A percentile compares a stretch with the other conserved stretches of the same genome.
Evolutionary conservation across 257 asterid genomes (phyloP).

Genomic region (Solanum bulbocastanum): DNA sequence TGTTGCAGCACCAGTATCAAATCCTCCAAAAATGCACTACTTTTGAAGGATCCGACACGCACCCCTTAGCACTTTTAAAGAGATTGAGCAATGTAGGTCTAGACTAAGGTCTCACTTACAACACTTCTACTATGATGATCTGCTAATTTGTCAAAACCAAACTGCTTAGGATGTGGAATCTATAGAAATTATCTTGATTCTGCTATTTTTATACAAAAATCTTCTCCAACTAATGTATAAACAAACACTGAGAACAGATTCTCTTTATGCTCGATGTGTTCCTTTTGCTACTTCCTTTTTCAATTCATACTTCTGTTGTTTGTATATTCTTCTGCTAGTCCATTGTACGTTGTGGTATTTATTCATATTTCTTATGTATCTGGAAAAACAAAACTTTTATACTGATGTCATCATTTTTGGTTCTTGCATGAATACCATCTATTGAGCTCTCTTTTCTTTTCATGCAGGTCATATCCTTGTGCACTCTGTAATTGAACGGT

Average conservation of each 20-base stretch:
- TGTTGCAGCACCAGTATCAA: not conserved
- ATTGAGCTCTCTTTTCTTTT: slow-evolving; percentile 10
- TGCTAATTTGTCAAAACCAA: not conserved
- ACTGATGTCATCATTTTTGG: not conserved
- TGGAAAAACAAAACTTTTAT: not conserved
- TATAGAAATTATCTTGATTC: not conserved
- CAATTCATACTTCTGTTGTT: not conserved
- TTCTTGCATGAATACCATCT: not conserved
- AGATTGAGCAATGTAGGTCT: not conserved
- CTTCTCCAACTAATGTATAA: not conserved
- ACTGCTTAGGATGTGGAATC: not conserved
- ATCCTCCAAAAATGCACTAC: not conserved
- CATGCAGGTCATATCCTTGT: slow-evolving; percentile 94
- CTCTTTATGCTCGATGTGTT: not conserved
- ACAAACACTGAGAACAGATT: not conserved
- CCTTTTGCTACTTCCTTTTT: not conserved
- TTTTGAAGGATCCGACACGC: not conserved
- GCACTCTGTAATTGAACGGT: not conserved
- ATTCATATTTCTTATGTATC: not conserved
- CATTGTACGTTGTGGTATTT: not conserved
- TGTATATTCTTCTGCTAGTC: not conserved
- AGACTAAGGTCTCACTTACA: not conserved
- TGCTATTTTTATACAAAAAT: not conserved
- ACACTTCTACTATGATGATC: not conserved
- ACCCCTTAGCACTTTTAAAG: not conserved